Percentiles rank a stretch among this genome's conserved stretches.
Conservation (phyloP, 2,329 filamentous ascomycete genomes). For the Xylariomycetidae sp. region DNA sequence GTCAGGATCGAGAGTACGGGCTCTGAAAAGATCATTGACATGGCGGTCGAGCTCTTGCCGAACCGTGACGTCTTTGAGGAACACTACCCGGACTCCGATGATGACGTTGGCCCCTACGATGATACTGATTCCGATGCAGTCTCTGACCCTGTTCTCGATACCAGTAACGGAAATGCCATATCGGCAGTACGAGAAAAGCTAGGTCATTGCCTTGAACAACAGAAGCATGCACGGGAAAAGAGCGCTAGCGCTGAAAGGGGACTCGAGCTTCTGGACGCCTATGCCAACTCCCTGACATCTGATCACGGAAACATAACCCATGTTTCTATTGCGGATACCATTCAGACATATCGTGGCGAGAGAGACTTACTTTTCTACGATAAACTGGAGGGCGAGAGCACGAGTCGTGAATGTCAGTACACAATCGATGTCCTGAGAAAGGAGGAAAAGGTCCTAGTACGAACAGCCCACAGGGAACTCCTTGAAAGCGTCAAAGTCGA, state of each 20-base stretch:
- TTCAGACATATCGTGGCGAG: conserved; percentile 39
- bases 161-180: too few relatives aligned
- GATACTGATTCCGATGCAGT: conserved; percentile 7
- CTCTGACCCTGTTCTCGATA: conserved; percentile 17
- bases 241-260: conserved; percentile 32
- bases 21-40: conserved; percentile 56
- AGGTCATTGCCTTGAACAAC: conserved; percentile 24
- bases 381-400: conserved; percentile 18
- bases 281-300: conserved; percentile 32
- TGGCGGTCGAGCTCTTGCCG: conserved; percentile 53
- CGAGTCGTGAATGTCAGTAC: conserved; percentile 28
- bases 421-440: conserved; percentile 27
- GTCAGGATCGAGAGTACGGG: conserved; percentile 58
- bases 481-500: too few relatives aligned
- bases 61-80: conserved; percentile 52
- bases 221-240: conserved; percentile 24
- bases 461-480: conserved; percentile 18
- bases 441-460: conserved; percentile 27
- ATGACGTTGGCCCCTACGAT: conserved; percentile 24
- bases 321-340: conserved; percentile 31
- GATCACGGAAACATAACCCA: conserved; percentile 17
- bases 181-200: conserved; percentile 27
- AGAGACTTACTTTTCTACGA: conserved; percentile 35
- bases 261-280: conserved; percentile 36
- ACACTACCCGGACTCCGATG: conserved; percentile 44